These are phyloP conservation scores for Beauveria asiatica DNA, from an alignment of 2,329 filamentous ascomycete genomes.

Conservation along the genomic window DNA sequence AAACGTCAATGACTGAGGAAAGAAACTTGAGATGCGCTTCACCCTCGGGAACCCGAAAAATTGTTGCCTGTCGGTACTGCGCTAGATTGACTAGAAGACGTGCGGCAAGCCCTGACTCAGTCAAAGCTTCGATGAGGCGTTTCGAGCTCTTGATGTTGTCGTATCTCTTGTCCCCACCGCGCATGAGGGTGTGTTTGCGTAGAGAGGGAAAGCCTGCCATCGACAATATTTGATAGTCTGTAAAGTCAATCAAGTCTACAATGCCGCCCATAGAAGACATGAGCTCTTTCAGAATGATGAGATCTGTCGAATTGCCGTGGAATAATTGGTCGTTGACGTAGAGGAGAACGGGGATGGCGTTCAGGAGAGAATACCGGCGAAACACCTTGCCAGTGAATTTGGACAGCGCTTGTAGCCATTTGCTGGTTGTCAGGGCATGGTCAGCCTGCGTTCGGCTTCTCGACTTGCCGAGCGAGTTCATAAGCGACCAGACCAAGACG, in stretches of 20 bases:
- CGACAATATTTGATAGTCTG: constrained; percentile 75
- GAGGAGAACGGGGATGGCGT: constrained; percentile 75
- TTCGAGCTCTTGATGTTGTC: constrained; percentile 66
- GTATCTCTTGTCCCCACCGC: constrained; percentile 74
- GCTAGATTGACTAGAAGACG: constrained; percentile 84
- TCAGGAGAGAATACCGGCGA: constrained; percentile 74
- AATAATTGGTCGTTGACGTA: constrained; percentile 83
- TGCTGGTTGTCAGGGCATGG: constrained; percentile 67
- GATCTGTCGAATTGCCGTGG: constrained; percentile 75
- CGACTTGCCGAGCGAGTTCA: constrained; percentile 61
- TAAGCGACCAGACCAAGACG: constrained; percentile 83
- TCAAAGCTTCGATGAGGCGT: constrained; percentile 70
- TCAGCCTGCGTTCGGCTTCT: constrained; percentile 55
- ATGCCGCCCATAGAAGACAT: constrained; percentile 92
- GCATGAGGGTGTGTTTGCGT: constrained; percentile 69
- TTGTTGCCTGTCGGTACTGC: constrained; percentile 80
- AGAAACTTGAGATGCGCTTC: constrained; percentile 82
- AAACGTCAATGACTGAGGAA: constrained; percentile 81
- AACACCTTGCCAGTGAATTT: constrained; percentile 89
- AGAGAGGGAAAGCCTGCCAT: constrained; percentile 81
- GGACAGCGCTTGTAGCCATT: constrained; percentile 84
- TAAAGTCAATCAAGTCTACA: constrained; percentile 77
- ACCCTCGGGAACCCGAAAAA: constrained; percentile 62
- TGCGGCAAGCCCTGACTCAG: constrained; percentile 68
- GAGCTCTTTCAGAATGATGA: constrained; percentile 86